phyloP scores from a whole-genome alignment of 371 early-diverging fungal species.

The Rhizopus sp. region DNA sequence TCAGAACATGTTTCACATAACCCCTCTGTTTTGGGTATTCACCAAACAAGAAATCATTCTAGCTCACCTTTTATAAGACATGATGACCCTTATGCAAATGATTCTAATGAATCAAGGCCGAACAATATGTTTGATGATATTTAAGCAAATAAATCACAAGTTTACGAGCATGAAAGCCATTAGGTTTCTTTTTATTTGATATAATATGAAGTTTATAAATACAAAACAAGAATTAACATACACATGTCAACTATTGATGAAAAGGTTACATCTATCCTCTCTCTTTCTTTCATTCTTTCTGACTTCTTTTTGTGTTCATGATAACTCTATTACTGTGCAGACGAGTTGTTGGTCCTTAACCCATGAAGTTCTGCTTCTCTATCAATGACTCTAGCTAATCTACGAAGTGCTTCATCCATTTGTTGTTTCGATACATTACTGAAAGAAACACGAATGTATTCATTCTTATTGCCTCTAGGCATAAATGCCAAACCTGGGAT shows the following conservation, averaged over 20 bases:
- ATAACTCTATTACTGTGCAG: no score
- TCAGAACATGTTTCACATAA: conserved; percentile 29
- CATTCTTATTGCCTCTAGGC: conserved; percentile 25
- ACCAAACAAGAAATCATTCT: conserved; percentile 3
- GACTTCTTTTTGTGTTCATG: no score
- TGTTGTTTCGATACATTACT: conserved; percentile 62
- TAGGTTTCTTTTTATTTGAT: no score
- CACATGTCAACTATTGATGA: no score
- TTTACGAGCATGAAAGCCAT: no score
- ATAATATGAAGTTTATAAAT: no score
- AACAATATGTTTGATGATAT: conserved; percentile 16
- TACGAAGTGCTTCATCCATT: conserved; percentile 63
- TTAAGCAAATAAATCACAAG: background rate
- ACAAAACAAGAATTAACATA: no score
- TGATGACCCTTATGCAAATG: conserved; percentile 9
- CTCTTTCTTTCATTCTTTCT: no score
- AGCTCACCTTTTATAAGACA: conserved; percentile 30
- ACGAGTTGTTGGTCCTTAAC: background rate
- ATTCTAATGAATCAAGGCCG: no score
- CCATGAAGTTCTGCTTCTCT: conserved; percentile 22
- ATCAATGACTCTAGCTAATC: conserved; percentile 51
- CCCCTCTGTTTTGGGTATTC: conserved; percentile 14
- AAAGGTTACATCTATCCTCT: no score
- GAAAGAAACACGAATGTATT: conserved; percentile 62
- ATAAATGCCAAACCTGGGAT: conserved; percentile 67